Evolutionary conservation across 345 rosid species (phyloP), one percentile per base, ranked within the genome.

Genomic region (Camelina sativa): DNA sequence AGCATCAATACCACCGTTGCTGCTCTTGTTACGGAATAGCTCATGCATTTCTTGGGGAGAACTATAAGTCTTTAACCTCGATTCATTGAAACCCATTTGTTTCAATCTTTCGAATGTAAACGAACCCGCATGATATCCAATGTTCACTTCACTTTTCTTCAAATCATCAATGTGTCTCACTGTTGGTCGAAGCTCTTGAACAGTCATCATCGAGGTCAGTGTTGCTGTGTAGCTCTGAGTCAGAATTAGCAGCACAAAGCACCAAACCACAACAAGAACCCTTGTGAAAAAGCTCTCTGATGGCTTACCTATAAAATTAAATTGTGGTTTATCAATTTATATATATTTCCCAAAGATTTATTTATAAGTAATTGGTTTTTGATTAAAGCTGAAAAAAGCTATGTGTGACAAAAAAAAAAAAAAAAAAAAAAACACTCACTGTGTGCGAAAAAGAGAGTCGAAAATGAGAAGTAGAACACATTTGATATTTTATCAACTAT

Each of bases 211-310:
- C 3, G 95, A 86, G 0, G 93, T 73, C 8, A 91, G 80, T 59
- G 84, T 89, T 30, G 97, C 97, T 1, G 98, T 86, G 74, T 91
- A 93, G 40, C 91, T 86, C 67, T 91, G 93, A 2, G 84, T 86
- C 15, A 93, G 78, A 15, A 91, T 80, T 4, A 91, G 77, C 10
- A 93, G 85, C 58, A 87, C 90, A 22, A 91, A 89, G 23, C 82
- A 88, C 91, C 96, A 93, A 35, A 93, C 69, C 23, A 93, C 73
- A 15, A 85, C 76, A 71, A 93, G 89, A 19, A 61, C 69, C 58
- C 94, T 79, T 1, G 86, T 79, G 81, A 79, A 76, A 66, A 82
- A 80, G 76, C 87, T 88, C 43, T 79, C 73, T 57, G 92, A 78
- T 76, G 75, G 88, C 80, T 1, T 90, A 71, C 85, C 97, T 91